phyloP scores from a whole-genome alignment of 73 alveolate genomes.

The Paramecium octaurelia region DNA sequence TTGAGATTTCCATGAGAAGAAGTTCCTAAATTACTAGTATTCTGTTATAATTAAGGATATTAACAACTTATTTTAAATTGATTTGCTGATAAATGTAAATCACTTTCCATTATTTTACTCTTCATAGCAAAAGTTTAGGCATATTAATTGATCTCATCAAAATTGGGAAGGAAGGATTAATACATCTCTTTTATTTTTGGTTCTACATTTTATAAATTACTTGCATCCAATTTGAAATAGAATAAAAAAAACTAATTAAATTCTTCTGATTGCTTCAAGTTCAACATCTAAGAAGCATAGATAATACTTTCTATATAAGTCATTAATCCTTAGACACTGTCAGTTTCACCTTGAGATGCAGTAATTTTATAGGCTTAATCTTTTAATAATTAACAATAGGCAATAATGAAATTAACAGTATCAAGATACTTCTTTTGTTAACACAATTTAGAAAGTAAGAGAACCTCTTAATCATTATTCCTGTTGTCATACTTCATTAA shows the following conservation, averaged over 20 bases:
- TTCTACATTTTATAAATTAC: not conserved
- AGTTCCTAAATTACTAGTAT: not conserved
- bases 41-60: not conserved
- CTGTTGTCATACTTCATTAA: not conserved
- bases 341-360: not conserved
- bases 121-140: not conserved
- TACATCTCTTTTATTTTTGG: not conserved
- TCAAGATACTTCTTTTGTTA: not conserved
- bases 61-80: not conserved
- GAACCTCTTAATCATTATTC: not conserved
- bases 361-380: not conserved
- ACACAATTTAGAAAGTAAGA: not conserved
- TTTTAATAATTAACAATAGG: not conserved
- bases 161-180: not conserved
- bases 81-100: not conserved
- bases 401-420: not conserved
- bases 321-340: not conserved
- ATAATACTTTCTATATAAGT: constrained; percentile 11
- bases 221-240: not conserved
- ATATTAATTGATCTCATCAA: not conserved
- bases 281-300: not conserved
- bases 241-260: not conserved
- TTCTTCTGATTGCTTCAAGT: not conserved
- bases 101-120: not conserved
- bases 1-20: not conserved